Evolutionary conservation across 192 early-diverging fungal genomes (phyloP), one percentile per base, ranked within the genome.

Genomic region (Diversispora eburnea): DNA sequence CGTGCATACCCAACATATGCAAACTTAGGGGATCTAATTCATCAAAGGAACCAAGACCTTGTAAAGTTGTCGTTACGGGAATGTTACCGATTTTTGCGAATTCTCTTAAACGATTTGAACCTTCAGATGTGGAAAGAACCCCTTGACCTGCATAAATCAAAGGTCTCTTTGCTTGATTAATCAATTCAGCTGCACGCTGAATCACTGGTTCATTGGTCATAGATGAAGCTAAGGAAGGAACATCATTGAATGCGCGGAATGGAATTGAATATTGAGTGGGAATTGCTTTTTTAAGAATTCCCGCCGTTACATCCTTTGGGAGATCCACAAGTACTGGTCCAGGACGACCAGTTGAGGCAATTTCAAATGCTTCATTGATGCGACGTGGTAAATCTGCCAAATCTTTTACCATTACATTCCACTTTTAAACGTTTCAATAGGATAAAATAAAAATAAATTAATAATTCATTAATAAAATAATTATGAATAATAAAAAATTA

Each of bases 1-100:
- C 97, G 83, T 99, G 97, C 97, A 99, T 99, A 76, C 97, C 97
- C 33, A 99, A 87, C 97, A 99, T 99, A 79, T 98, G 95, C 71
- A 99, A 83, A 61, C 90, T 91, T 66, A 86, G 88, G 9, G 92
- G 91, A 82, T 98, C 92, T 51, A 84, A 74, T 79, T 99, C 97
- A 77, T 98, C 96, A 80, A 93, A 97, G 15, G 91, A 91, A 73
- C 96, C 97, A 52, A 98, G 85, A 54, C 93, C 95, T 77, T 91
- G 86, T 41, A 98, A 85, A 42, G 96, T 98, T n/a, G 96, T 98
- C 9, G 96, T 99, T 10, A 99, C 96, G 6, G 97, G 97, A 74
- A 98, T 92, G 80, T 96, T 95, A 75, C 90, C 93, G 70, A 87
- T 85, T 51, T 92, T 88, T 8, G 90, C 95, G 70, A 99, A 85